Evolutionary conservation across 2,329 filamentous ascomycete genomes (phyloP), one percentile per base, ranked within the genome.

Genomic region (Paracoccidioides lutzii): DNA sequence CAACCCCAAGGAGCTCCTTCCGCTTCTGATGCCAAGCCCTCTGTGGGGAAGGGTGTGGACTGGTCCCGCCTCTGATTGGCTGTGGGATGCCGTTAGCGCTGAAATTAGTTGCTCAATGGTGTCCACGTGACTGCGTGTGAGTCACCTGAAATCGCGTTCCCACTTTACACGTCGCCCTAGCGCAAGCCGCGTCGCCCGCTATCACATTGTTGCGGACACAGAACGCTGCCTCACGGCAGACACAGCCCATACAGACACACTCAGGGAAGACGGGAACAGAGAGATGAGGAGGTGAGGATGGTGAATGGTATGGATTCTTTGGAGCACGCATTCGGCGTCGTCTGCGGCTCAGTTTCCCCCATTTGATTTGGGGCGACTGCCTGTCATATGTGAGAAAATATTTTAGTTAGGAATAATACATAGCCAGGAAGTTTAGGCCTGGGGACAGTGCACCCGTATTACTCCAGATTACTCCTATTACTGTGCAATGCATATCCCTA

Each of bases 61-160:
- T 15, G 5, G 22, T 2, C 22, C 22, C 22, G 22, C 22, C 22
- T 22, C 35, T 54, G 38, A 40, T 54, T 54, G 52, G 52, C 33
- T 7, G 33, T 40, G 12, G 32, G 32, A 8, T 5, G 3, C 2
- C 4, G 22, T 30, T 33, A 46, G 28, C 28, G 10, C 12, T 5
- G 44, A 2, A 22, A 22, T 22, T 22, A 22, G 22, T 2, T 22
- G 22, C 22, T 22, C 22, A 22, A 1, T 22, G 22, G 22, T 22
- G 22, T 22, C 22, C 59, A 59, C 55, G 55, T 57, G 59, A 57
- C 38, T 37, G 55, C 59, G 59, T 55, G 59, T 61, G 58, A 58
- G 51, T 59, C 59, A 61, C 59, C 52, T 55, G 57, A 54, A 38
- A 22, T 43, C 35, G 49, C 35, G 56, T 49, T 40, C 42, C 58